These are phyloP conservation scores for Butyriboletus loyo DNA, from an alignment of 768 basidiomycete species.

Conservation along the genomic window DNA sequence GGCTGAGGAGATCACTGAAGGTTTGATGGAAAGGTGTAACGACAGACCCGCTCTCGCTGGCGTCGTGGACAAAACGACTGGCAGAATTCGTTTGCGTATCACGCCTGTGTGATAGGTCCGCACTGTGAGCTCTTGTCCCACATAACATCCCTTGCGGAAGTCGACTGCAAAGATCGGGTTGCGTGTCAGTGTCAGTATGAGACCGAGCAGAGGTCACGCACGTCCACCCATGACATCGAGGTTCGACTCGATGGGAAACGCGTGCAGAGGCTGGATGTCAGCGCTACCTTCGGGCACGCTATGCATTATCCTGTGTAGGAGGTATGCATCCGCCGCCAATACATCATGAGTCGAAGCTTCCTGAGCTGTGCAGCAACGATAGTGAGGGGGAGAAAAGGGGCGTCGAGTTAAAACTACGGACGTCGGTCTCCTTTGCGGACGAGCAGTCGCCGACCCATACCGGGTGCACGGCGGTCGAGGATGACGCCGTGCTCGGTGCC, in stretches of 20 bases:
- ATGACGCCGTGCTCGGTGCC: conserved; percentile 51
- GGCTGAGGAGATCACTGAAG: conserved; percentile 7
- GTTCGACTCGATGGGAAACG: conserved; percentile 94
- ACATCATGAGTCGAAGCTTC: conserved; percentile 57
- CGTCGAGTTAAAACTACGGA: conserved; percentile 41
- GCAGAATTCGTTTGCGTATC: conserved; percentile 85
- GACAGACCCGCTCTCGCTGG: conserved; percentile 11
- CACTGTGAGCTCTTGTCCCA: conserved; percentile 96
- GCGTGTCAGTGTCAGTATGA: not conserved
- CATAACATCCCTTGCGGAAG: conserved; percentile 96
- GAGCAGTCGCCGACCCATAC: conserved; percentile 76
- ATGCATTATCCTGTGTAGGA: conserved; percentile 71
- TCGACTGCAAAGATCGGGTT: conserved; percentile 57
- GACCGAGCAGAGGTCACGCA: conserved; percentile 39
- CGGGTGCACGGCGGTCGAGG: conserved; percentile 64
- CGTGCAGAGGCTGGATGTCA: conserved; percentile 74
- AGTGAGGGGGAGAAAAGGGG: not conserved
- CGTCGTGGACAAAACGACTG: conserved; percentile 54
- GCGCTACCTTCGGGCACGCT: conserved; percentile 85
- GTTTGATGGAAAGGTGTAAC: conserved; percentile 28
- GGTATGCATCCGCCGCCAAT: conserved; percentile 54
- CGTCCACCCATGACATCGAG: conserved; percentile 92
- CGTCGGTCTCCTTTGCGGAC: conserved; percentile 68
- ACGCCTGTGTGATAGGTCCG: conserved; percentile 94
- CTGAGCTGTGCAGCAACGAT: conserved; percentile 38